These are phyloP conservation scores for Coniochaeta ligniaria DNA, from an alignment of 2,329 filamentous ascomycete species.

Conservation along the genomic window DNA sequence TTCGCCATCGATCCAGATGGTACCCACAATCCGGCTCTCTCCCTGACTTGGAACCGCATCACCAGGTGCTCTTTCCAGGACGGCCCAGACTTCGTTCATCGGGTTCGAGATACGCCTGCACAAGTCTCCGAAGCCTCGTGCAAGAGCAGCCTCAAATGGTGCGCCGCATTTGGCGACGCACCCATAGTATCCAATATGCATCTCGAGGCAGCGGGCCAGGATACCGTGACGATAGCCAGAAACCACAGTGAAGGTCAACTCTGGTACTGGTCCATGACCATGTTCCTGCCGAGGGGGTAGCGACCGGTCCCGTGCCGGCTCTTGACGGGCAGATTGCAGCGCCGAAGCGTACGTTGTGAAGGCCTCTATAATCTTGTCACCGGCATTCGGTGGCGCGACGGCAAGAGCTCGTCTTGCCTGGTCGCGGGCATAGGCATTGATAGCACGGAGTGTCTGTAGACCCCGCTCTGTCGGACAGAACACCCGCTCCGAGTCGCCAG, in stretches of 20 bases:
- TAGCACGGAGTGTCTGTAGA: slow-evolving; percentile 7
- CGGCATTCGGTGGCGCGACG: slow-evolving; percentile 5
- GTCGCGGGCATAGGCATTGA: slow-evolving; percentile 13
- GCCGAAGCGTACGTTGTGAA: slow-evolving; percentile 12
- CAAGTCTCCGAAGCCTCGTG: slow-evolving; percentile 10
- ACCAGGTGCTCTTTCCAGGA: slow-evolving; percentile 8
- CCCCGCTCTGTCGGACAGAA: slow-evolving; percentile 11
- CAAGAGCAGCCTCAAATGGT: slow-evolving; percentile 16
- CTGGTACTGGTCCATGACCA: neutral
- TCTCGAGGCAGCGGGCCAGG: slow-evolving; percentile 17
- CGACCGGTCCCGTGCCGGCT: neutral
- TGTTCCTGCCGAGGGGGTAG: neutral
- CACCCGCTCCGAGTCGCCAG: slow-evolving; percentile 2
- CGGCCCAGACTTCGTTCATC: slow-evolving; percentile 18
- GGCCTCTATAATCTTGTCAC: slow-evolving; percentile 8
- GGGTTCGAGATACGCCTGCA: slow-evolving; percentile 13
- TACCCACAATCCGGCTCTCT: slow-evolving; percentile 16
- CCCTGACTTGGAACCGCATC: neutral
- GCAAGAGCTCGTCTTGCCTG: slow-evolving; percentile 13
- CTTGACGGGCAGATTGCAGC: slow-evolving; percentile 4
- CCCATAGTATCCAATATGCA: slow-evolving; percentile 19
- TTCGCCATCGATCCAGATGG: slow-evolving; percentile 20
- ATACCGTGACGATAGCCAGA: slow-evolving; percentile 20
- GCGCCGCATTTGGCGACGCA: slow-evolving; percentile 12
- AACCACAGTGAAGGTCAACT: slow-evolving; percentile 7